These are phyloP conservation scores for Termitomyces sp. DNA, from an alignment of 768 basidiomycete species.

Conservation along the genomic window DNA sequence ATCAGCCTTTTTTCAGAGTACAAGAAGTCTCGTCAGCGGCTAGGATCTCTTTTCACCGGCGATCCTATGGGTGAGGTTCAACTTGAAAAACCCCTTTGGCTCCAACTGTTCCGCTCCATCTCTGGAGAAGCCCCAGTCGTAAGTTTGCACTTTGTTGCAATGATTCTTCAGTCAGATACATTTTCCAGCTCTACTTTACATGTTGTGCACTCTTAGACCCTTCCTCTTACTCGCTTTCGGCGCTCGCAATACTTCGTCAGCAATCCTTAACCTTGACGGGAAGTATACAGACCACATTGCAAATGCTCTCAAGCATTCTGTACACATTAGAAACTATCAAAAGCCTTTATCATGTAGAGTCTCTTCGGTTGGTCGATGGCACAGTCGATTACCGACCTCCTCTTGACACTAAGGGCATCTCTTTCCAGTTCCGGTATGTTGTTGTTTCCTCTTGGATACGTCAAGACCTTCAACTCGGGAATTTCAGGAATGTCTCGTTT, in stretches of 20 bases:
- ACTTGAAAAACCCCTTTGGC: neutral
- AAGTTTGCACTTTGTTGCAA: neutral
- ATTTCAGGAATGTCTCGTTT: conserved; percentile 43
- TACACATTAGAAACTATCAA: conserved; percentile 20
- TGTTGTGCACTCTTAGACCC: conserved; percentile 24
- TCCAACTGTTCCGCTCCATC: conserved; percentile 10
- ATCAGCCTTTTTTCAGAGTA: conserved; percentile 17
- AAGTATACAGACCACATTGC: conserved; percentile 16
- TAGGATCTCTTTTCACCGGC: conserved; percentile 15
- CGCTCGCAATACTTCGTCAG: conserved; percentile 34
- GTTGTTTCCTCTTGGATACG: neutral
- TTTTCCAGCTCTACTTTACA: conserved; percentile 33
- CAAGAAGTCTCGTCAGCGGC: conserved; percentile 12
- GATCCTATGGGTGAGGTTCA: conserved; percentile 12
- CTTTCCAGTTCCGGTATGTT: conserved; percentile 21
- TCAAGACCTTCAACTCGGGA: neutral
- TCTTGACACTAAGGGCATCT: conserved; percentile 18
- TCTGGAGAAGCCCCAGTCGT: conserved; percentile 23
- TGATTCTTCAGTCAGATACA: neutral
- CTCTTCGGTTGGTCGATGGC: conserved; percentile 20
- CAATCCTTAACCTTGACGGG: conserved; percentile 22
- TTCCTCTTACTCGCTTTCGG: conserved; percentile 26
- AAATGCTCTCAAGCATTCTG: conserved; percentile 12
- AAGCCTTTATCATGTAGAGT: conserved; percentile 21
- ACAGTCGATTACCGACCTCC: conserved; percentile 15